These are phyloP conservation scores for Eremochloa ophiuroides DNA, from an alignment of 176 grass and related monocot genomes.

Conservation along the genomic window DNA sequence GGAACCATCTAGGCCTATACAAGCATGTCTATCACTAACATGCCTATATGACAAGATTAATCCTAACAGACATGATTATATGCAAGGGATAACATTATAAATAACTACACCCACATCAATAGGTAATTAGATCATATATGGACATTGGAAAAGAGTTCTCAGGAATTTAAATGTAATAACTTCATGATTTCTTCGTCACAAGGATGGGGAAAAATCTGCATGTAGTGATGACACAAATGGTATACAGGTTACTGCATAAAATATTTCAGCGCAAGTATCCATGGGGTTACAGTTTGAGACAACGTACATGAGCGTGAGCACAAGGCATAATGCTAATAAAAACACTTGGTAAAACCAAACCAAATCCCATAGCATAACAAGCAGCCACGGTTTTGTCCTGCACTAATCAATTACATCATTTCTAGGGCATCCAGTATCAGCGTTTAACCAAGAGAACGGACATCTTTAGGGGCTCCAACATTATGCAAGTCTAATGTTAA, in stretches of 20 bases:
- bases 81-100: background rate
- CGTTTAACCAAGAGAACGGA: background rate
- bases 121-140: background rate
- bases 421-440: background rate
- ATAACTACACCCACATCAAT: background rate
- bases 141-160: background rate
- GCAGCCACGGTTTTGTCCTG: background rate
- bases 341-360: background rate
- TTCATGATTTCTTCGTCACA: background rate
- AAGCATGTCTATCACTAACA: background rate
- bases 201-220: background rate
- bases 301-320: background rate
- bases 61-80: background rate
- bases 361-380: background rate
- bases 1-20: background rate
- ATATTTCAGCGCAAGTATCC: background rate
- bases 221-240: background rate
- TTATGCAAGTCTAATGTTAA: background rate
- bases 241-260: background rate
- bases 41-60: background rate
- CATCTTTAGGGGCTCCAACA: background rate
- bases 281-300: background rate
- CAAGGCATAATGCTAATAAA: background rate
- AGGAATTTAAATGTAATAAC: background rate
- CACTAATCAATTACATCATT: conserved; percentile 1